These are phyloP conservation scores for Xylariaceae sp. DNA, from an alignment of 2,329 filamentous ascomycete species.

Conservation along the genomic window DNA sequence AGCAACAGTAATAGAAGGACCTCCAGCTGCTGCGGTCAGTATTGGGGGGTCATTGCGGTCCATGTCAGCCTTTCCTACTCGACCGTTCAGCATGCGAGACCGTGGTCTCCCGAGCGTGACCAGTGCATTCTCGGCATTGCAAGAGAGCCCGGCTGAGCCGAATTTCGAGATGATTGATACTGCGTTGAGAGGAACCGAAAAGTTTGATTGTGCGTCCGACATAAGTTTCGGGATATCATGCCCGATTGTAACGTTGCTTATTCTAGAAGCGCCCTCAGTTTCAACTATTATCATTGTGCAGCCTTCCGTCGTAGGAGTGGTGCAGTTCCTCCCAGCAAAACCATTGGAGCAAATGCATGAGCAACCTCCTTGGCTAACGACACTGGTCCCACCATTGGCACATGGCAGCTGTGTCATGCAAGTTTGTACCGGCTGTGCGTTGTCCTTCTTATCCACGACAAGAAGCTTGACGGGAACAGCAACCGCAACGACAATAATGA, in stretches of 20 bases:
- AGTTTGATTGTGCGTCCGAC: slow-evolving; percentile 59
- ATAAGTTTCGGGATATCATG: slow-evolving; percentile 73
- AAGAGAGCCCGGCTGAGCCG: slow-evolving; percentile 70
- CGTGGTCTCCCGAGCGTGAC: slow-evolving; percentile 71
- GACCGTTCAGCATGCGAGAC: slow-evolving; percentile 33
- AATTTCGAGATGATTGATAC: slow-evolving; percentile 70
- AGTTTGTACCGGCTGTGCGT: slow-evolving; percentile 44
- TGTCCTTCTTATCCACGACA: slow-evolving; percentile 50
- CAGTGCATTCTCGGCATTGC: slow-evolving; percentile 78
- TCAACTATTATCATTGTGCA: slow-evolving; percentile 49
- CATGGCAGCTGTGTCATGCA: slow-evolving; percentile 61
- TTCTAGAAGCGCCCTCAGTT: slow-evolving; percentile 38
- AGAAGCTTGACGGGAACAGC: slow-evolving; percentile 69
- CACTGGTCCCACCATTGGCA: slow-evolving; percentile 74
- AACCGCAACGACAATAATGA: slow-evolving; percentile 74
- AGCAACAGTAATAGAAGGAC: slow-evolving; percentile 30
- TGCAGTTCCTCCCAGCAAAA: slow-evolving; percentile 63
- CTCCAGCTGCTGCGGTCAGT: slow-evolving; percentile 22
- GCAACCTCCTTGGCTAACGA: slow-evolving; percentile 64
- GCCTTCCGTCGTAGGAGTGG: slow-evolving; percentile 43
- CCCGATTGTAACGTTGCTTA: slow-evolving; percentile 73
- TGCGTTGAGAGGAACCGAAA: slow-evolving; percentile 69
- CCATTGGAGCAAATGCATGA: slow-evolving; percentile 86
- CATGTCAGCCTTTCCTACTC: slow-evolving; percentile 28
- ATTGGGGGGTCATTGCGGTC: slow-evolving; percentile 23